These are phyloP conservation scores for Cyberlindnera amylophila DNA, from an alignment of 805 yeast species.

Conservation along the genomic window DNA sequence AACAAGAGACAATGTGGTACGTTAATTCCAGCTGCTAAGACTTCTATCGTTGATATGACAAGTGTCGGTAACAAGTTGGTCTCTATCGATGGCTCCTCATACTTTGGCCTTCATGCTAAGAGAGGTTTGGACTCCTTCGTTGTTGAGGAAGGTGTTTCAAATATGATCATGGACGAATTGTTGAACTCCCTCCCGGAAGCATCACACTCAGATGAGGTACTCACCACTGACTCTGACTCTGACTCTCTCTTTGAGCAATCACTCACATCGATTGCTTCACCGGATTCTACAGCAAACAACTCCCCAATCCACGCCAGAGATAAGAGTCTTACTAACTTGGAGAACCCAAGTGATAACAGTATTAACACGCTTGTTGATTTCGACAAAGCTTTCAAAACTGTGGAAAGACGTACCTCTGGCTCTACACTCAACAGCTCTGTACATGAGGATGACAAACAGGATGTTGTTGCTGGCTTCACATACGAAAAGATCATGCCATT, in stretches of 20 bases:
- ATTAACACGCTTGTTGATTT: constrained; percentile 17
- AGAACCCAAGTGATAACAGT: constrained; percentile 19
- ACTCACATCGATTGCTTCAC: neutral
- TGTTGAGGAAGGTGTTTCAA: constrained; percentile 23
- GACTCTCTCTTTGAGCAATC: constrained; percentile 13
- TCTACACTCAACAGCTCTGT: constrained; percentile 17
- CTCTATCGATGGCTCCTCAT: constrained; percentile 52
- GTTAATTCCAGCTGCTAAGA: constrained; percentile 55
- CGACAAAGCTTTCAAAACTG: neutral
- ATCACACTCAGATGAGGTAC: neutral
- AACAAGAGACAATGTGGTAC: constrained; percentile 57
- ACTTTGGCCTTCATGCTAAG: constrained; percentile 50
- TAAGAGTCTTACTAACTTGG: constrained; percentile 16
- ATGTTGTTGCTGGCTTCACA: constrained; percentile 19
- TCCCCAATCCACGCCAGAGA: constrained; percentile 16
- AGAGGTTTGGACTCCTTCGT: constrained; percentile 23
- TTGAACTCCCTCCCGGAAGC: constrained; percentile 14
- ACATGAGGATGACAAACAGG: constrained; percentile 3
- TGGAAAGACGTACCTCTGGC: constrained; percentile 17
- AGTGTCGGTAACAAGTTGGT: constrained; percentile 38
- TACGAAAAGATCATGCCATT: constrained; percentile 22
- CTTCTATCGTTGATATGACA: constrained; percentile 44
- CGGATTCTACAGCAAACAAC: constrained; percentile 10
- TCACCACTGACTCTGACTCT: neutral
- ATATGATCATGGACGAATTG: constrained; percentile 22